Percentiles rank a stretch among this genome's conserved stretches.
phyloP scores from a whole-genome alignment of 768 basidiomycete genomes.

The Tephrocybe rancida region DNA sequence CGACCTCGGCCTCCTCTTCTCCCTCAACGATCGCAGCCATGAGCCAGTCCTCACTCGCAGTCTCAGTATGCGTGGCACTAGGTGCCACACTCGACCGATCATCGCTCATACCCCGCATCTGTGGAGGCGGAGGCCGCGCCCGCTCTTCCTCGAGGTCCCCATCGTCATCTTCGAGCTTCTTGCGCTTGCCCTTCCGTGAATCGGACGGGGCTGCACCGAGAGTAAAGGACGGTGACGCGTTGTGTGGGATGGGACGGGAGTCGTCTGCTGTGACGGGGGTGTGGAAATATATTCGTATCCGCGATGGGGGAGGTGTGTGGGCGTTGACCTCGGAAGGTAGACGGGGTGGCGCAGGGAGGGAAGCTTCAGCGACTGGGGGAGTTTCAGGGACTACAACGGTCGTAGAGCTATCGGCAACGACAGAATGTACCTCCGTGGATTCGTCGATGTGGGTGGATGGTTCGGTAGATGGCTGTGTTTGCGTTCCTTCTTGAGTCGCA shows the following conservation, averaged over 20 bases:
- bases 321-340: not conserved
- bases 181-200: constrained; percentile 80
- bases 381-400: constrained; percentile 3
- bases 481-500: constrained; percentile 22
- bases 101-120: constrained; percentile 30
- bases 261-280: constrained; percentile 86
- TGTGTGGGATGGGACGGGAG: constrained; percentile 71
- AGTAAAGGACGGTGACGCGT: constrained; percentile 50
- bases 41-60: constrained; percentile 84
- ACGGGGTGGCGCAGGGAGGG: not conserved
- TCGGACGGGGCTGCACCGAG: constrained; percentile 54
- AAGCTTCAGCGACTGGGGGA: constrained; percentile 26
- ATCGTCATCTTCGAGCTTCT: constrained; percentile 90
- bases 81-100: constrained; percentile 52
- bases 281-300: constrained; percentile 91
- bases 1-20: constrained; percentile 56
- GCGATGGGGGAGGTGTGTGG: constrained; percentile 57
- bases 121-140: constrained; percentile 67
- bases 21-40: constrained; percentile 86
- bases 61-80: constrained; percentile 69
- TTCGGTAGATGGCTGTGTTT: constrained; percentile 3
- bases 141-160: constrained; percentile 76
- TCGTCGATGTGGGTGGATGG: constrained; percentile 4
- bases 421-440: constrained; percentile 28
- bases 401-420: constrained; percentile 23